Evolutionary conservation across 768 basidiomycete species (phyloP).

Genomic region (Suillus lakei): DNA sequence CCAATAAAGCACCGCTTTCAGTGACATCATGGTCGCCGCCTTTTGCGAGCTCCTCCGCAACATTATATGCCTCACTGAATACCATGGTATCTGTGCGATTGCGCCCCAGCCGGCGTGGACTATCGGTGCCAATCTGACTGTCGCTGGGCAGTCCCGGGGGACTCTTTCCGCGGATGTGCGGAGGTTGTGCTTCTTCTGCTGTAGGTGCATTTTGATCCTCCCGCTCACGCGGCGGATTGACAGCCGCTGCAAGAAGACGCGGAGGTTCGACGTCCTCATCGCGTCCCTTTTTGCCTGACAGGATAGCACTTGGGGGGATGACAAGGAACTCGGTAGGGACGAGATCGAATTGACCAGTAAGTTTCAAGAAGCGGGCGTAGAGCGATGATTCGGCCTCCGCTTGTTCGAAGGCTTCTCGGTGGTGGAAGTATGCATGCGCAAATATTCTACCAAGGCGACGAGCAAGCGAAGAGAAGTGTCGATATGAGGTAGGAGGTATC

Average conservation of each 20-base stretch:
- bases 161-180: slow-evolving; percentile 21
- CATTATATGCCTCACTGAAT: slow-evolving; percentile 48
- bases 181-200: slow-evolving; percentile 13
- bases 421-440: slow-evolving; percentile 95
- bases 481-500: slow-evolving; percentile 78
- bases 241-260: slow-evolving; percentile 44
- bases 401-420: slow-evolving; percentile 89
- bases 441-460: slow-evolving; percentile 94
- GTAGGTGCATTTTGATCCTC: slow-evolving; percentile 18
- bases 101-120: slow-evolving; percentile 54
- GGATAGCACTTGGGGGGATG: slow-evolving; percentile 57
- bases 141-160: slow-evolving; percentile 25
- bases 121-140: slow-evolving; percentile 32
- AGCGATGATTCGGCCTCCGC: slow-evolving; percentile 90
- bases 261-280: slow-evolving; percentile 43
- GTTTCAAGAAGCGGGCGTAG: slow-evolving; percentile 87
- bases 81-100: slow-evolving; percentile 80
- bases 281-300: slow-evolving; percentile 31
- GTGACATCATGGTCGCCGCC: slow-evolving; percentile 13
- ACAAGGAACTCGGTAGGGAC: slow-evolving; percentile 86
- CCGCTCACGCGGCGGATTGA: slow-evolving; percentile 33
- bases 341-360: slow-evolving; percentile 79
- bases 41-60: slow-evolving; percentile 45
- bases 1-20: slow-evolving; percentile 13
- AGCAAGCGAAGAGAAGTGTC: slow-evolving; percentile 90